Evolutionary conservation across 2,329 filamentous ascomycete genomes (phyloP).

Genomic region (Capronia epimyces): DNA sequence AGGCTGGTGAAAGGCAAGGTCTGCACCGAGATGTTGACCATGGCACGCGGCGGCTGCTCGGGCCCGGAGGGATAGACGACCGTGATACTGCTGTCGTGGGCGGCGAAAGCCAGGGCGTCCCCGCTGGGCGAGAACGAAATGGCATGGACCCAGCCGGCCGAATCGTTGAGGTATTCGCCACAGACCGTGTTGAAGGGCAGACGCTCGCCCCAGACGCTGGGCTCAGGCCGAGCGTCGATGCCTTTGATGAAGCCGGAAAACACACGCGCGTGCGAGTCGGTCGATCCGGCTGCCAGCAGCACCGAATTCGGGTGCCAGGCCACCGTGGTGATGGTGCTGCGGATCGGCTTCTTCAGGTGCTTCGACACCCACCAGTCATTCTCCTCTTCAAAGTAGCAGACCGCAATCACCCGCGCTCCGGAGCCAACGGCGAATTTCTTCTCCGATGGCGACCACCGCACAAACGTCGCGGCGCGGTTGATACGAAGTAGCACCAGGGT

Average conservation of each 20-base stretch:
- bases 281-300: conserved; percentile 88
- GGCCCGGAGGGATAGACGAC: conserved; percentile 90
- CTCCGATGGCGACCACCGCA: conserved; percentile 94
- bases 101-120: conserved; percentile 85
- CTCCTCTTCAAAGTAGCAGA: conserved; percentile 98
- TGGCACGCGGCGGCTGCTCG: conserved; percentile 83
- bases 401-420: conserved; percentile 86
- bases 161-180: conserved; percentile 92
- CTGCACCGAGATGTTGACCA: conserved; percentile 84
- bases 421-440: conserved; percentile 97
- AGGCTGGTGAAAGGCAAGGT: conserved; percentile 87
- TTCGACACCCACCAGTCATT: conserved; percentile 99
- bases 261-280: conserved; percentile 90
- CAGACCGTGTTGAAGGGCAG: conserved; percentile 98
- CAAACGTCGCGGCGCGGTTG: conserved; percentile 92
- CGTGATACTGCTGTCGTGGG: conserved; percentile 94
- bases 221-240: conserved; percentile 76
- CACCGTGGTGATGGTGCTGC: conserved; percentile 90
- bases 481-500: conserved; percentile 95
- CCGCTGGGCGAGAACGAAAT: conserved; percentile 90
- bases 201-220: conserved; percentile 87
- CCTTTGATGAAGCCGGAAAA: conserved; percentile 97
- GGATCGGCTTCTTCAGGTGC: conserved; percentile 97
- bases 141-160: conserved; percentile 92
- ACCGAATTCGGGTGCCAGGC: conserved; percentile 98